Evolutionary conservation across 1,139 yeast species (phyloP), one percentile per base, ranked within the genome.

Genomic region (Magnusiomyces tetraspermus): DNA sequence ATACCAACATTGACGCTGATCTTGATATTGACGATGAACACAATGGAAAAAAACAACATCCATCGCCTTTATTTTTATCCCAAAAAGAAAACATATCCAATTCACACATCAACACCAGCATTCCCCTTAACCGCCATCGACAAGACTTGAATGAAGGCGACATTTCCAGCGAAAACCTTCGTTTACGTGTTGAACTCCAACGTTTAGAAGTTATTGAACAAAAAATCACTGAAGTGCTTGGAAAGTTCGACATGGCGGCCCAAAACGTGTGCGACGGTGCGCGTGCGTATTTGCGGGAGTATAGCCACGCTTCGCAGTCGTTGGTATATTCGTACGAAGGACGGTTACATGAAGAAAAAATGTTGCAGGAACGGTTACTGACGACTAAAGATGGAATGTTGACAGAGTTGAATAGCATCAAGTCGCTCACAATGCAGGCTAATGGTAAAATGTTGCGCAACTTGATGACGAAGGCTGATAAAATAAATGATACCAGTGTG

Each of bases 121-220:
- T n/a, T n/a, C n/a, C n/a, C n/a, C n/a, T n/a, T n/a, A 13, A 10
- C 21, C 31, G 19, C n/a, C 45, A 42, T 5, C 3, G 13, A 11
- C 37, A 24, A 11, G 48, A 37, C 2, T 22, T 31, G 15, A 46
- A 46, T n/a, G 49, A 46, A 36, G 42, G 43, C 5, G 36, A 46
- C 13, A 22, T 46, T 11, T 43, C 50, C 1, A 36, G 36, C 19
- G 51, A 49, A 31, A 64, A 64, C 48, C 54, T 64, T 26, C 53
- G 56, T 36, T 57, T 64, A 10, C 60, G 59, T 40, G 53, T 62
- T 28, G 61, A 62, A 47, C 56, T 64, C 15, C 67, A 64, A 48
- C 57, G 59, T 24, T 57, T 62, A 4, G 58, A 61, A 49, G 62
- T 59, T 33, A 54, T 59, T 15, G 65, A 61, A 22, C 47, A 51